Conservation (phyloP, 192 early-diverging fungal species). For the Rhizophagus sp. region DNA sequence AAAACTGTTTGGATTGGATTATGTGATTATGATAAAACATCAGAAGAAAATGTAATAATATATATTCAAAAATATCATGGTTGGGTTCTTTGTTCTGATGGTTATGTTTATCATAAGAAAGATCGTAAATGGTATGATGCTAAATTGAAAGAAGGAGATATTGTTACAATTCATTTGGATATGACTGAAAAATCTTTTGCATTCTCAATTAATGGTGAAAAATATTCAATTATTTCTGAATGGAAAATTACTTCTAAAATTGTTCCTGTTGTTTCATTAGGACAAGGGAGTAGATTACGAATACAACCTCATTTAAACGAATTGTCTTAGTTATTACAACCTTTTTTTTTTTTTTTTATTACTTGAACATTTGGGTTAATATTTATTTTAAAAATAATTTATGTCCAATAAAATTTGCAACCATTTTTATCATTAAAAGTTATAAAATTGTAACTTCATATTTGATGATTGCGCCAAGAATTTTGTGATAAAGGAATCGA, state of each 20-base stretch:
- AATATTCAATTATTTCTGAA: not conserved
- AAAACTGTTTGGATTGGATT: constrained; percentile 4
- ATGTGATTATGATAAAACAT: not conserved
- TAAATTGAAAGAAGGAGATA: not conserved
- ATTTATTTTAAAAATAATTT: too few relatives aligned
- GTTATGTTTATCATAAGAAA: constrained; percentile 5
- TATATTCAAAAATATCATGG: not conserved
- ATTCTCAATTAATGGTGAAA: constrained; percentile 20
- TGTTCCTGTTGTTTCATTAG: constrained; percentile 14
- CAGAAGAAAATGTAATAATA: too few relatives aligned
- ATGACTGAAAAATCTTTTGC: constrained; percentile 25
- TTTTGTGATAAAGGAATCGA: too few relatives aligned
- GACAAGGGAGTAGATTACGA: not conserved
- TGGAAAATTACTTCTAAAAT: constrained; percentile 13
- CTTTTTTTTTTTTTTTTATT: too few relatives aligned
- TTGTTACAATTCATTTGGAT: constrained; percentile 25
- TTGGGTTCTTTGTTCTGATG: constrained; percentile 4
- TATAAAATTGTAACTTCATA: too few relatives aligned
- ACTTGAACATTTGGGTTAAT: too few relatives aligned
- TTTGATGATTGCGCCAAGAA: too few relatives aligned
- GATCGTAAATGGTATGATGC: constrained; percentile 5
- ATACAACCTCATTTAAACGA: not conserved
- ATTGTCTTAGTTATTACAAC: too few relatives aligned
- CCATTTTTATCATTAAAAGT: too few relatives aligned
- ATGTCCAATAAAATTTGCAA: too few relatives aligned